Percentiles rank a stretch among this genome's conserved stretches.
These are phyloP conservation scores for Candida cerambycidarum DNA, from an alignment of 805 yeast genomes.

Conservation along the genomic window DNA sequence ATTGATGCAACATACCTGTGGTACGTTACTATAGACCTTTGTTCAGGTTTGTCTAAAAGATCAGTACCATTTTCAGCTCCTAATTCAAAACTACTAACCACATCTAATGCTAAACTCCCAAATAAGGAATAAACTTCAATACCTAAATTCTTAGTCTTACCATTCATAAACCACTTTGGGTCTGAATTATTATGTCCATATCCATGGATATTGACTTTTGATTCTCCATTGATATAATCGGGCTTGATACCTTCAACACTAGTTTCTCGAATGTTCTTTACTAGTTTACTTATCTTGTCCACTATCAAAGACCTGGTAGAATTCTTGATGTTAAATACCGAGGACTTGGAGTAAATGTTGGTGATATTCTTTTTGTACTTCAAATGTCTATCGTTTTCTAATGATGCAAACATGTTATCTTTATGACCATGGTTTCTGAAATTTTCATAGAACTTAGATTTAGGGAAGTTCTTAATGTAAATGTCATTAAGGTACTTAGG, in stretches of 20 bases:
- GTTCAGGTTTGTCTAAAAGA: conserved; percentile 39
- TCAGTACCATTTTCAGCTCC: conserved; percentile 51
- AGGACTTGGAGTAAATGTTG: conserved; percentile 34
- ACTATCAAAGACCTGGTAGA: conserved; percentile 25
- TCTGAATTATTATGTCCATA: conserved; percentile 26
- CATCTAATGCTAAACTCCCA: conserved; percentile 72
- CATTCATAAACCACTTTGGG: conserved; percentile 28
- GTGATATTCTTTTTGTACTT: conserved; percentile 31
- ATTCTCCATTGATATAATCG: conserved; percentile 33
- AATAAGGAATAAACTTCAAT: conserved; percentile 61
- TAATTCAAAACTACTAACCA: conserved; percentile 58
- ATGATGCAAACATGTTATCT: conserved; percentile 57
- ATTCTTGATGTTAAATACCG: conserved; percentile 32
- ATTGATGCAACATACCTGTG: conserved; percentile 52
- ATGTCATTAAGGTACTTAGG: conserved; percentile 51
- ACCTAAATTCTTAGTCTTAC: conserved; percentile 31
- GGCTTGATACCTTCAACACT: conserved; percentile 34
- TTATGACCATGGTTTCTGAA: conserved; percentile 55
- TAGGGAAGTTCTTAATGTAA: conserved; percentile 56
- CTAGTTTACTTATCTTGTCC: conserved; percentile 27
- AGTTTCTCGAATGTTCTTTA: conserved; percentile 24
- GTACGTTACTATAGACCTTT: conserved; percentile 42
- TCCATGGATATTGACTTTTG: conserved; percentile 33
- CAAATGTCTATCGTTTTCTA: conserved; percentile 50
- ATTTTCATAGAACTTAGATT: conserved; percentile 57